These are phyloP conservation scores for Paecilomyces sp. DNA, from an alignment of 2,329 filamentous ascomycete genomes.

Conservation along the genomic window DNA sequence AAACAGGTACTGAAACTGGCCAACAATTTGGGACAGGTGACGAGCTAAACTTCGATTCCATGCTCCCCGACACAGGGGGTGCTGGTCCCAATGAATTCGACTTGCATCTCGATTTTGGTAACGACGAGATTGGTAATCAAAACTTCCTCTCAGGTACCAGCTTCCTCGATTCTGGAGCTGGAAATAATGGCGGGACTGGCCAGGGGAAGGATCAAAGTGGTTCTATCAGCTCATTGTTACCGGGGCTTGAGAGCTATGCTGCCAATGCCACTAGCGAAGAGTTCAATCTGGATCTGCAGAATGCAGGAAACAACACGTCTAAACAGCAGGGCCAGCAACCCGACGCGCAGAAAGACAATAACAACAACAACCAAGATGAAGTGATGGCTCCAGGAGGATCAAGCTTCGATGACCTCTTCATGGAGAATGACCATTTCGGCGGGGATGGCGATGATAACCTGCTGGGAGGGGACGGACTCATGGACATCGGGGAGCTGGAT, in stretches of 20 bases:
- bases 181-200: slow-evolving; percentile 7
- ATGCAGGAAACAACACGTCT: slow-evolving; percentile 14
- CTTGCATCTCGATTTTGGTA: slow-evolving; percentile 32
- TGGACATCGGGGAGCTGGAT: slow-evolving; percentile 34
- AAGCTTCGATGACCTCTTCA: slow-evolving; percentile 39
- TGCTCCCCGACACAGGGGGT: slow-evolving; percentile 26
- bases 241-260: slow-evolving; percentile 23
- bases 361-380: slow-evolving; percentile 18
- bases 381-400: slow-evolving; percentile 34
- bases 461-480: slow-evolving; percentile 28
- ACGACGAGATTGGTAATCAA: slow-evolving; percentile 30
- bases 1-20: slow-evolving; percentile 6
- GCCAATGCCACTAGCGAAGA: slow-evolving; percentile 26
- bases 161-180: slow-evolving; percentile 15
- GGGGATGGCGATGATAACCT: slow-evolving; percentile 25
- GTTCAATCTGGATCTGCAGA: slow-evolving; percentile 30
- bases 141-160: slow-evolving; percentile 29
- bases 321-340: slow-evolving; percentile 4
- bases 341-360: slow-evolving; percentile 10
- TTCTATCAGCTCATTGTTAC: slow-evolving; percentile 20
- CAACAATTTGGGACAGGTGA: slow-evolving; percentile 20
- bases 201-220: slow-evolving; percentile 9
- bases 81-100: slow-evolving; percentile 26
- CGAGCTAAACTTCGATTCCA: slow-evolving; percentile 35
- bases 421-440: slow-evolving; percentile 31